Base-by-base conservation (phyloP, 179 eudicot species). In the Vitellaria paradoxa region DNA sequence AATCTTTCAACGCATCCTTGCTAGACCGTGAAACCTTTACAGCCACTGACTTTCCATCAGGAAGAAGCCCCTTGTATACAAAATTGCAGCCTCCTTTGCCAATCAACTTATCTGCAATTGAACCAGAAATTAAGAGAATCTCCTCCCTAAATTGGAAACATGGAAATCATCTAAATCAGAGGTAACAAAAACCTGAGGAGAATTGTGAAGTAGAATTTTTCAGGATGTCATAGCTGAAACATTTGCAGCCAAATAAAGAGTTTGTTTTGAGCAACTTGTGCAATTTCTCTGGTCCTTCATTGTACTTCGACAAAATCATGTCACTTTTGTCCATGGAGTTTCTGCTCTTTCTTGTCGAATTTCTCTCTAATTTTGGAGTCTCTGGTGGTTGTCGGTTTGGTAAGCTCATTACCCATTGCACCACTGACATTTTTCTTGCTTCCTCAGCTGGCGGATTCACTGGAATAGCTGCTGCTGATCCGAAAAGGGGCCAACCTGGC, bases 401-500 rank as follows among this genome's bases (percentile, higher is more conserved):
- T 72, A 96, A 85, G 85, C 79, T 90, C 96, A 96, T 86, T 0
- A 88, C 99, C 99, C 99, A 96, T 65, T 91, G 87, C 64, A 93
- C 96, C 60, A 96, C 97, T 3, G 99, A 91, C 96, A 93, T 86
- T 83, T 90, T 87, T 81, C 97, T 90, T 14, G 90, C 88, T 65
- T 86, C 88, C 9, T 76, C 62, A 0, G 87, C 81, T 30, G 68
- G 84, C 70, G 85, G 90, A 61, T 89, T 86, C 0, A 88, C 73
- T 13, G 82, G 79, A 77, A 92, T 87, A 26, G 87, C 21, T 42
- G 92, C 74, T 30, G 37, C 37, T 1, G 37, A 1, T 72, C 92
- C 80, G 53, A 91, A 93, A 76, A 96, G 87, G 68, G 99, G 99
- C 99, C 99, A 96, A 7, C 99, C 98, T 0, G 91, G 97, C 82